A percentile compares a stretch with the other conserved stretches of the same genome.
phyloP scores from a whole-genome alignment of 371 early-diverging fungal genomes.

The Blakeslea trispora region DNA sequence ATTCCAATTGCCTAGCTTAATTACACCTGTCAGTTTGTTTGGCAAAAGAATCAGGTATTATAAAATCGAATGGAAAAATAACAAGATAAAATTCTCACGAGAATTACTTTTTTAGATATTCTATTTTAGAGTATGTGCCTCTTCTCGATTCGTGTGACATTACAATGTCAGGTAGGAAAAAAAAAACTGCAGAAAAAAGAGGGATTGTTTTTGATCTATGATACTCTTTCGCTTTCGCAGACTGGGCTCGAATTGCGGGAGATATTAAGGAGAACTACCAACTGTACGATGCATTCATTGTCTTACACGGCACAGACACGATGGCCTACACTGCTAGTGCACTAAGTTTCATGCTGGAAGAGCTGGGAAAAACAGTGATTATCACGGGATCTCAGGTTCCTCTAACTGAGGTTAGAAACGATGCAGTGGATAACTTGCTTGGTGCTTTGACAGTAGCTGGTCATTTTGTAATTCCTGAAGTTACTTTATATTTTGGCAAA shows the following conservation, averaged over 20 bases:
- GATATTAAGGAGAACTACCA: conserved; percentile 95
- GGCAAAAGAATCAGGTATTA: conserved; percentile 84
- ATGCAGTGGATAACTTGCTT: conserved; percentile 94
- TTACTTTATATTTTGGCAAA: conserved; percentile 91
- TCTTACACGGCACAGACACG: conserved; percentile 94
- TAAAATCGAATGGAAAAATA: conserved; percentile 1
- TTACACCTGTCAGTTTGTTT: conserved; percentile 91
- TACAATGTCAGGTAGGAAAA: conserved; percentile 71
- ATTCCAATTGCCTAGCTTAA: conserved; percentile 67
- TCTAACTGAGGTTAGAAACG: conserved; percentile 94
- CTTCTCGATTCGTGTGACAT: conserved; percentile 95
- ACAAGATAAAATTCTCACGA: conserved; percentile 12
- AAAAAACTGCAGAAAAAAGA: not conserved
- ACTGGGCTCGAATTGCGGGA: conserved; percentile 95
- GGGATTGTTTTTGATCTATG: not conserved
- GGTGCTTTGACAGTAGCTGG: conserved; percentile 91
- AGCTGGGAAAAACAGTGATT: conserved; percentile 95
- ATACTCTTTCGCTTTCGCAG: conserved; percentile 31
- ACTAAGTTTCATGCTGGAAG: conserved; percentile 94
- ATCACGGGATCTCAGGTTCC: conserved; percentile 96
- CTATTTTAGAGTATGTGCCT: conserved; percentile 92
- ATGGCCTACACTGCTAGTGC: conserved; percentile 96
- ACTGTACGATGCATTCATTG: conserved; percentile 90
- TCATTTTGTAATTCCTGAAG: conserved; percentile 98
- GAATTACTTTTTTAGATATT: conserved; percentile 54